Conservation (phyloP, 208 protist genomes). For the Crithidia bombi region DNA sequence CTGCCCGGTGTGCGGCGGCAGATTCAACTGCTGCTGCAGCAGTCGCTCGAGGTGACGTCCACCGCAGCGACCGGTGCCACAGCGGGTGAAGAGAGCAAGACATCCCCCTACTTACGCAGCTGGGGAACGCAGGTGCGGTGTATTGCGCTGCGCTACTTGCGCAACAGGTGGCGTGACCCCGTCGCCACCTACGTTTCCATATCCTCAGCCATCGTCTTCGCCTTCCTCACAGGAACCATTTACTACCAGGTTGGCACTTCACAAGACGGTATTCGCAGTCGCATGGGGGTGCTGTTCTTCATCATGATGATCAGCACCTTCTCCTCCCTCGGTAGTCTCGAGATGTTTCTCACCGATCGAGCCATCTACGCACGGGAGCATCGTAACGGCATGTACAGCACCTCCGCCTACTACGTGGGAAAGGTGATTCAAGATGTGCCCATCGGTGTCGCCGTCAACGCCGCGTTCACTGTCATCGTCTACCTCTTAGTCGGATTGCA, state of each 20-base stretch:
- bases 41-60: not conserved
- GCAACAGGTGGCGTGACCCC: conserved; percentile 68
- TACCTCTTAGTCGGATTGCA: conserved; percentile 72
- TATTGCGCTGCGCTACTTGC: conserved; percentile 55
- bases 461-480: conserved; percentile 52
- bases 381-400: conserved; percentile 69
- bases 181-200: conserved; percentile 51
- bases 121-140: conserved; percentile 56
- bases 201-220: conserved; percentile 61
- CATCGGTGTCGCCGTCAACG: conserved; percentile 50
- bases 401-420: conserved; percentile 67
- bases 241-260: conserved; percentile 68
- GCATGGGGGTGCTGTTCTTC: conserved; percentile 80
- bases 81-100: not conserved
- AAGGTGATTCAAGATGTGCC: conserved; percentile 70
- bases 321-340: conserved; percentile 54
- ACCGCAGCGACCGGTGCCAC: not conserved
- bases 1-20: conserved; percentile 29
- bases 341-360: conserved; percentile 60
- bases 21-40: conserved; percentile 15
- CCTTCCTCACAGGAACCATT: conserved; percentile 66
- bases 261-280: conserved; percentile 58
- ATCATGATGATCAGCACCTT: conserved; percentile 77
- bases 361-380: conserved; percentile 72
- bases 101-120: conserved; percentile 39